Conservation (phyloP, 169 alveolate species). For the Eimeria falciformis region DNA sequence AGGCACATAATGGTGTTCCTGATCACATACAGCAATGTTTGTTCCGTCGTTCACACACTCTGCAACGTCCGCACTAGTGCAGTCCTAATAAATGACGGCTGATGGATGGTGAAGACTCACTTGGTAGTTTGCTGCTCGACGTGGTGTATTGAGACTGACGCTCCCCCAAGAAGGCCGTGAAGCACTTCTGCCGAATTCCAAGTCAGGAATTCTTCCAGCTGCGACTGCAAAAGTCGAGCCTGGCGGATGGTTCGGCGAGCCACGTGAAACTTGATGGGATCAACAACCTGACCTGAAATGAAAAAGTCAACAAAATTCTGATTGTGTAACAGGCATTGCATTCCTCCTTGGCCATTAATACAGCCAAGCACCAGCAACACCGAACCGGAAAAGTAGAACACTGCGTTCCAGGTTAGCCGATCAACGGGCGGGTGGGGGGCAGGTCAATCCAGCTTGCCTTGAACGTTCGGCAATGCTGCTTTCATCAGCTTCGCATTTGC, state of each 20-base stretch:
- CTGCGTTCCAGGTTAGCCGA: too few relatives aligned
- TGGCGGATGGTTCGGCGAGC: slow-evolving; percentile 77
- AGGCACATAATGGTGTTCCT: not conserved
- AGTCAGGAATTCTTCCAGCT: slow-evolving; percentile 76
- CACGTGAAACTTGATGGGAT: slow-evolving; percentile 75
- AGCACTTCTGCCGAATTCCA: slow-evolving; percentile 76
- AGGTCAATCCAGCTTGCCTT: too few relatives aligned
- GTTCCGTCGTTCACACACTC: too few relatives aligned
- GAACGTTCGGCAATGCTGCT: slow-evolving; percentile 71
- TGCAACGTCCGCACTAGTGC: too few relatives aligned
- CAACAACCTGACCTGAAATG: slow-evolving; percentile 65
- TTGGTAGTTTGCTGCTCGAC: slow-evolving; percentile 75
- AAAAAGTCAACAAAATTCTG: not conserved
- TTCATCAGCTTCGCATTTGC: slow-evolving; percentile 76
- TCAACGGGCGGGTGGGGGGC: too few relatives aligned
- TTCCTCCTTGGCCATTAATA: too few relatives aligned
- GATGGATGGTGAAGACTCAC: slow-evolving; percentile 12
- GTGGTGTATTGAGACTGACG: slow-evolving; percentile 69
- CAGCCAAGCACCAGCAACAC: too few relatives aligned
- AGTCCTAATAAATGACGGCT: not conserved
- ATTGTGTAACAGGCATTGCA: too few relatives aligned
- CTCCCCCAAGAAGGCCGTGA: slow-evolving; percentile 73
- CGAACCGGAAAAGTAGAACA: too few relatives aligned
- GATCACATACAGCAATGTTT: too few relatives aligned
- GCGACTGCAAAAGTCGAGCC: slow-evolving; percentile 75